A percentile compares a stretch with the other conserved stretches of the same genome.
These are phyloP conservation scores for Cryptococcus wingfieldii DNA, from an alignment of 1,284 basidiomycete species.

Conservation along the genomic window DNA sequence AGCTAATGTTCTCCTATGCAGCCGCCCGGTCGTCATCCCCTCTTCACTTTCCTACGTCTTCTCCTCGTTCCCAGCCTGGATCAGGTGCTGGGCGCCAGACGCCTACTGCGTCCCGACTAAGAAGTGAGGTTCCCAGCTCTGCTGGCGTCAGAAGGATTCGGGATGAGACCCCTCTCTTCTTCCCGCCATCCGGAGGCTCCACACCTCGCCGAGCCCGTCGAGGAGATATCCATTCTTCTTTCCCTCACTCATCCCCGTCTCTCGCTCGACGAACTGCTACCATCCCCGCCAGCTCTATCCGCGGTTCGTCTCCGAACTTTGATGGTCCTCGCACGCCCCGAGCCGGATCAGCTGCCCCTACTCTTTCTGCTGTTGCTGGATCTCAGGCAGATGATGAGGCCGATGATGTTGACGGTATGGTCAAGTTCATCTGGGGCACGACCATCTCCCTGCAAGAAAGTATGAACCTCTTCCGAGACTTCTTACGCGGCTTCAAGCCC, in stretches of 20 bases:
- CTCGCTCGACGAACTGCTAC: constrained; percentile 30
- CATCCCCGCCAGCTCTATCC: constrained; percentile 1
- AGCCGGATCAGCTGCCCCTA: constrained; percentile 55
- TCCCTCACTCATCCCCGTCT: constrained; percentile 59
- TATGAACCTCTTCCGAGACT: constrained; percentile 85
- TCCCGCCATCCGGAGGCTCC: constrained; percentile 49
- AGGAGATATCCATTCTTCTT: constrained; percentile 77
- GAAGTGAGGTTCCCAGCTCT: constrained; percentile 17
- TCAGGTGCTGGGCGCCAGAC: background rate
- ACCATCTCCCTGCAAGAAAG: constrained; percentile 85
- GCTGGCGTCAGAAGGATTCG: constrained; percentile 16
- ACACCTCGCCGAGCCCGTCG: constrained; percentile 67
- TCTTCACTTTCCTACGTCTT: constrained; percentile 68
- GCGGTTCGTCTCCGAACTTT: constrained; percentile 32
- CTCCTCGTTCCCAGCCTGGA: constrained; percentile 49
- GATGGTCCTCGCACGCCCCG: constrained; percentile 51
- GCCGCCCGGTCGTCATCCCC: constrained; percentile 57
- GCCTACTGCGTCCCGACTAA: constrained; percentile 7
- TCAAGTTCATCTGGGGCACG: constrained; percentile 92
- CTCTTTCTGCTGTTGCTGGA: constrained; percentile 60
- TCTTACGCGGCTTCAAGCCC: constrained; percentile 85
- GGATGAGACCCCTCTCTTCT: constrained; percentile 47
- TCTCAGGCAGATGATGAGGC: constrained; percentile 22
- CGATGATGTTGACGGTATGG: constrained; percentile 58
- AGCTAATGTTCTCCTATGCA: constrained; percentile 20